Evolutionary conservation across 2,329 filamentous ascomycete genomes (phyloP), one percentile per base, ranked within the genome.

Genomic region (Neopestalotiopsis rosae): DNA sequence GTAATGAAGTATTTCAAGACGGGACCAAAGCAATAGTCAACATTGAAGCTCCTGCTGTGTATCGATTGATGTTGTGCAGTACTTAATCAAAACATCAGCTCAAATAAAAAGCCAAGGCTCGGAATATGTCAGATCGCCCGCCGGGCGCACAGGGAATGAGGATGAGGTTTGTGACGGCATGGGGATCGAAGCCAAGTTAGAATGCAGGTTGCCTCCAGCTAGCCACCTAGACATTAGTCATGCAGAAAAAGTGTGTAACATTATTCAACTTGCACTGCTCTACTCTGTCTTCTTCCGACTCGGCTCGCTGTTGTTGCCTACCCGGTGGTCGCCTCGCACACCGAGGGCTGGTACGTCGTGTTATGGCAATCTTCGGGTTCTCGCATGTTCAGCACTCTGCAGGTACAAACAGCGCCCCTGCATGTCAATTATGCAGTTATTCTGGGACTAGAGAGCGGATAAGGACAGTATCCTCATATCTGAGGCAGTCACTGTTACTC

Each of bases 351-450:
- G 59, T 42, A 40, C n/a, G 32, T 7, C 9, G 65, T 67, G 52
- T n/a, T 5, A 67, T 56, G 24, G 38, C 5, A 7, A 32, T 9
- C 3, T 24, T 52, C 65, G 65, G 65, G 34, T 40, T 12, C 24
- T n/a, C 58, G 56, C 65, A 61, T 30, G 28, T 67, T 49, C 65
- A 67, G 65, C 65, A 9, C 56, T 32, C 65, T 59, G 56, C 65
- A 61, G 52, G 65, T 61, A 67, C 65, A 66, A 45, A 49, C 40
- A 65, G 38, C 10, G 20, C 45, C 45, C 20, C 34, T 42, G 38
- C 61, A 24, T 63, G 58, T 61, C 58, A 30, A 61, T 13, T 34
- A 12, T 38, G 4, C 3, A 14, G 6, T 61, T 61, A 30, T 61
- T 61, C 7, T 14, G 28, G 24, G 24, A 61, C 58, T 28, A 32